Conservation (phyloP, 164 flowering plant species). For the Nymphaea colorata region DNA sequence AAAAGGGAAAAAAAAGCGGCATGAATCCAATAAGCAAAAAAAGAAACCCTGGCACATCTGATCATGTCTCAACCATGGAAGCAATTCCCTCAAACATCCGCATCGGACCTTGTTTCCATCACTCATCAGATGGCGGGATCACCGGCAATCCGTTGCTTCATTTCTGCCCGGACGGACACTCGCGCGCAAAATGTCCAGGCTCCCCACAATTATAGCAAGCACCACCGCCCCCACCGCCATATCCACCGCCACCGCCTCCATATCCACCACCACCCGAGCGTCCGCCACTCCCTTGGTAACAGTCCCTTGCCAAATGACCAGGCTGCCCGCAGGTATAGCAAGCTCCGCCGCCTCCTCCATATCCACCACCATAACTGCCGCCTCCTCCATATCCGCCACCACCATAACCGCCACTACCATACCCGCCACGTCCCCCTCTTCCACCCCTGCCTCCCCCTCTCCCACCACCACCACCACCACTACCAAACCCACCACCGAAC, state of each 20-base stretch:
- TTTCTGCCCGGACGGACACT: constrained; percentile 3
- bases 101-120: background rate
- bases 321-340: constrained; percentile 7
- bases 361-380: background rate
- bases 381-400: constrained; percentile 4
- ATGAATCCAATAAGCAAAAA: background rate
- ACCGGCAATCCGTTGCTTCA: background rate
- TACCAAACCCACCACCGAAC: constrained; percentile 7
- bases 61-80: background rate
- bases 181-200: constrained; percentile 11
- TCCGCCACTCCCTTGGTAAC: constrained; percentile 3
- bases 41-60: background rate
- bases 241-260: background rate
- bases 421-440: constrained; percentile 37
- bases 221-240: constrained; percentile 5
- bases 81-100: too few relatives aligned
- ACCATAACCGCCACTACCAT: constrained; percentile 40
- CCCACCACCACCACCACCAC: constrained; percentile 2
- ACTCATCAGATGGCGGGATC: background rate
- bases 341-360: background rate
- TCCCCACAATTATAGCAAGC: constrained; percentile 8
- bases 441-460: constrained; percentile 11
- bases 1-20: background rate
- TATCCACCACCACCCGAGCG: background rate
- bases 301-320: constrained; percentile 12